Conservation (phyloP, 2,329 filamentous ascomycete genomes). For the Aureobasidium lini region DNA sequence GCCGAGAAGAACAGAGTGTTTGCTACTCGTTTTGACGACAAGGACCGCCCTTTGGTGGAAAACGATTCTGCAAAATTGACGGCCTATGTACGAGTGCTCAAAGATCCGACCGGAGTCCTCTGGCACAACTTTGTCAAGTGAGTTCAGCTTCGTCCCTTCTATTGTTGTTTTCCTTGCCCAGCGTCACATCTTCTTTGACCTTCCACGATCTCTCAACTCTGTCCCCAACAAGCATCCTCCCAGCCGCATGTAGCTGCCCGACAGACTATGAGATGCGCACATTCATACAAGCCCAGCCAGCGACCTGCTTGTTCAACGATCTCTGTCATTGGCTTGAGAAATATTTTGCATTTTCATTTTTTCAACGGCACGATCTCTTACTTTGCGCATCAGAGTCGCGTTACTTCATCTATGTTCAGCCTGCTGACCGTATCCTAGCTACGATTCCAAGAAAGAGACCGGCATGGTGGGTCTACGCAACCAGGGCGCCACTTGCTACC, state of each 20-base stretch:
- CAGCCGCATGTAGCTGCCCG: not conserved
- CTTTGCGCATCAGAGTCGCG: not conserved
- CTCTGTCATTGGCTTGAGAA: not conserved
- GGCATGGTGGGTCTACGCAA: slow-evolving; percentile 96
- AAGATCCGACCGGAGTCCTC: slow-evolving; percentile 79
- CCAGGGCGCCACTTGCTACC: slow-evolving; percentile 67
- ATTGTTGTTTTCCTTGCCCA: not conserved
- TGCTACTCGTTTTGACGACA: slow-evolving; percentile 64
- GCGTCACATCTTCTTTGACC: not conserved
- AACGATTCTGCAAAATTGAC: slow-evolving; percentile 72
- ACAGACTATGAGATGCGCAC: not conserved
- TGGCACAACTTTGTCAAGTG: slow-evolving; percentile 84
- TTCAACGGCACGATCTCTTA: not conserved
- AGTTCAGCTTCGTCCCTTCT: slow-evolving; percentile 15
- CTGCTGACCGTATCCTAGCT: slow-evolving; percentile 33
- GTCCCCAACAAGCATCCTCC: not conserved
- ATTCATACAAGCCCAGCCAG: not conserved
- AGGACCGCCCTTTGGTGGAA: slow-evolving; percentile 64
- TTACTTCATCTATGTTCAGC: not conserved
- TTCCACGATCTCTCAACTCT: not conserved
- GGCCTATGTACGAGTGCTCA: slow-evolving; percentile 72
- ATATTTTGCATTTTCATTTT: not conserved
- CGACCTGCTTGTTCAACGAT: not conserved
- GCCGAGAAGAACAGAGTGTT: slow-evolving; percentile 83
- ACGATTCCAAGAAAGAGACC: slow-evolving; percentile 98